Evolutionary conservation across 345 rosid genomes (phyloP), one percentile per base, ranked within the genome.

Genomic region (Aethionema arabicum): DNA sequence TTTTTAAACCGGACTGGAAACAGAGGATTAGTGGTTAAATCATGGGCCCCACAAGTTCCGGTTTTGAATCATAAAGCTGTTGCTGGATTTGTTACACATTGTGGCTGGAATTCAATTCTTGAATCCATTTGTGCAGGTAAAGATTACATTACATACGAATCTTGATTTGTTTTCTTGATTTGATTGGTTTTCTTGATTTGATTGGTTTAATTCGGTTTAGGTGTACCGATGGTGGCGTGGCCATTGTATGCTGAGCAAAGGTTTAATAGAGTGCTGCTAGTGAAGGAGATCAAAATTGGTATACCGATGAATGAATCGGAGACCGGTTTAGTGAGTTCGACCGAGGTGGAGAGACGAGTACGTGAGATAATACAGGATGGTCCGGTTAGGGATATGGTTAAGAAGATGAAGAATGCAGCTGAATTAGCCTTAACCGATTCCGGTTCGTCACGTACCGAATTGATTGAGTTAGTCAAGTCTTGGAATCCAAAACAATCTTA

Each of bases 71-170:
- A 82, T 27, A 65, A 45, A 5, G 70, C 90, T 0, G 66, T 78
- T 2, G 85, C 88, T 3, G 86, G 85, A 36, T 85, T 85, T 32
- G 86, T 83, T 33, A 85, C 80, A 50, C 93, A 85, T 61, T 78
- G 90, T 21, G 90, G 96, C 2, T 88, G 88, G 93, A 88, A 84
- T 59, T 82, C 90, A 1, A 61, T 76, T 14, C 80, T 88, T 0
- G 96, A 84, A 66, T 71, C 86, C 0, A 67, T 84, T 32, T 62
- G 74, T 5, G 82, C 82, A 0, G 90, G 91, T 66, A 40, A 32
- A 4, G n/a, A 4, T 16, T 6, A 35, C 38, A 42, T 13, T 27
- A 35, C 21, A 32, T 11, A 16, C 32, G 14, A 10, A 32, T 58
- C 44, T 42, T 32, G 10, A 43, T 15, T 9, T 44, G 29, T 0